Base-by-base conservation (phyloP, 768 basidiomycete genomes). In the Tricholoma saponaceum region DNA sequence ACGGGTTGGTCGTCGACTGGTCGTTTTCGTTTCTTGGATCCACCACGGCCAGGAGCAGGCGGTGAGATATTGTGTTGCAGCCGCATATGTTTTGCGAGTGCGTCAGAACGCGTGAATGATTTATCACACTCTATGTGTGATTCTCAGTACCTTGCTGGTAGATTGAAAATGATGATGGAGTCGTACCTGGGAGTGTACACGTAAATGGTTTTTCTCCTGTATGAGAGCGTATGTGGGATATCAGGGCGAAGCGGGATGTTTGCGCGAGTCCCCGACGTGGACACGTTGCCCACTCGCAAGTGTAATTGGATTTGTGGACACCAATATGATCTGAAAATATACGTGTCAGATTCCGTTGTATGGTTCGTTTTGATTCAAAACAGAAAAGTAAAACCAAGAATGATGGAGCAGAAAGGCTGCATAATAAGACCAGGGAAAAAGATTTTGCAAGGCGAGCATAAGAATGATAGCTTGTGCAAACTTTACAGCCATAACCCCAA, bases 171-270 rank as follows among this genome's bases (percentile, higher is more conserved):
- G 37, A 39, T 26, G 25, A 9, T 3, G 58, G 32, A 28, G 26
- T 16, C 39, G 53, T 25, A 54, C 53, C 53, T 54, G 53, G 53
- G 7, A 28, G 39, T 10, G 84, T 72, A 67, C 95, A 98, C 22
- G 82, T 85, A 67, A 94, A 97, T 0, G 94, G 95, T 66, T 94
- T 94, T 72, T 98, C 95, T 53, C 95, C 95, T 0, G 95, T 96
- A 69, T 98, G 95, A 10, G 89, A 91, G 30, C 95, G 84, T 50
- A 94, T 83, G 69, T 98, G 95, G 4, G 92, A 91, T 56, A 95
- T 86, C 49, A 98, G 82, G 5, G 94, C 92, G 62, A 95, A 96
- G 23, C 92, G 83, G 4, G 90, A 92, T 0, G 90, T 91, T 69
- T 97, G 95, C 0, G 88, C 80, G 52, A 94, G 78, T 3, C 93